Evolutionary conservation across 192 early-diverging fungal species (phyloP).

Genomic region (Entomortierella chlamydospora): DNA sequence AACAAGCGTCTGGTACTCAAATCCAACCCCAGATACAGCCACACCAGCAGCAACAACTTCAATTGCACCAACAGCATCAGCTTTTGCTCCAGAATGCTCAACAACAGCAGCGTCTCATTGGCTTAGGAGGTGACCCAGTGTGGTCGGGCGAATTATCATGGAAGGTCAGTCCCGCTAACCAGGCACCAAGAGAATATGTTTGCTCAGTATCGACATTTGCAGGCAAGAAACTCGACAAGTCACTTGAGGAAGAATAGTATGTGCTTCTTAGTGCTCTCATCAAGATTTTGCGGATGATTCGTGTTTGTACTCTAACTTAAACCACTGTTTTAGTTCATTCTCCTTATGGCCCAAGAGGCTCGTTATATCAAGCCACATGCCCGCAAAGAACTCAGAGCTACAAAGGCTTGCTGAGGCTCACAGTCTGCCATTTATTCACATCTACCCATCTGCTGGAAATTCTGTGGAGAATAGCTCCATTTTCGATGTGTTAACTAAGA

Average conservation of each 20-base stretch:
- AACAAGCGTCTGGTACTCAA: background rate
- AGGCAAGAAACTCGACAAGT: constrained; percentile 44
- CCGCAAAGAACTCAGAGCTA: constrained; percentile 41
- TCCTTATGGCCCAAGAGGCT: constrained; percentile 45
- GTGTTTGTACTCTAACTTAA: background rate
- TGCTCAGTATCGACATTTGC: constrained; percentile 46
- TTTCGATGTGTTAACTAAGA: constrained; percentile 37
- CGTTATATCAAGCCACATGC: constrained; percentile 33
- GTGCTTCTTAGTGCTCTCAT: no score
- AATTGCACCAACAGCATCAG: constrained; percentile 40
- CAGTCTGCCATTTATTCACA: constrained; percentile 39
- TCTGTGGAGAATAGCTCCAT: constrained; percentile 44
- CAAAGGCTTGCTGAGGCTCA: constrained; percentile 40
- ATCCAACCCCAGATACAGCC: constrained; percentile 14
- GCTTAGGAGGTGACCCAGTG: constrained; percentile 31
- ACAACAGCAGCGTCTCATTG: constrained; percentile 25
- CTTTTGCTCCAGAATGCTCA: constrained; percentile 28
- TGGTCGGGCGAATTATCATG: constrained; percentile 50
- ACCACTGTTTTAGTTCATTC: constrained; percentile 16
- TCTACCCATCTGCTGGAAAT: constrained; percentile 33
- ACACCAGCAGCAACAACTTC: constrained; percentile 26
- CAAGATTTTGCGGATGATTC: background rate
- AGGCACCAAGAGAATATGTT: constrained; percentile 23
- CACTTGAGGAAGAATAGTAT: constrained; percentile 50
- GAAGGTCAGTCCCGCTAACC: constrained; percentile 21